These are phyloP conservation scores for Paramecium biaurelia DNA, from an alignment of 73 alveolate species.

Conservation along the genomic window DNA sequence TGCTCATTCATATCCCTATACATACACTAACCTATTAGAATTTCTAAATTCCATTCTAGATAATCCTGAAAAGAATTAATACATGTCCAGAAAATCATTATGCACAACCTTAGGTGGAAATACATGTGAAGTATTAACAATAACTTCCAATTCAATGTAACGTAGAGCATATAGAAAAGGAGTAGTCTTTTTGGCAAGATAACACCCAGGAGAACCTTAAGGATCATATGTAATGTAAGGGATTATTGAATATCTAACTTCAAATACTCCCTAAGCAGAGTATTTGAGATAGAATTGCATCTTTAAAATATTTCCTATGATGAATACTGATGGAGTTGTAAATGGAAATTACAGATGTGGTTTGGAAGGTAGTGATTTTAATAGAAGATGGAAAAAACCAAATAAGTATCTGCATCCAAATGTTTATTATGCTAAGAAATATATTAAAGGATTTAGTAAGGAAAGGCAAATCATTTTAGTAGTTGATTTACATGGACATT, in stretches of 20 bases:
- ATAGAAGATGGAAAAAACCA: conserved; percentile 78
- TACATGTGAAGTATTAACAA: conserved; percentile 79
- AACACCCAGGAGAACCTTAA: conserved; percentile 91
- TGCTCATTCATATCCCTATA: conserved; percentile 96
- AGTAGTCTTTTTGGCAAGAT: conserved; percentile 76
- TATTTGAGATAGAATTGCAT: conserved; percentile 78
- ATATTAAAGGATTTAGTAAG: conserved; percentile 80
- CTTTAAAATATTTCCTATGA: conserved; percentile 85
- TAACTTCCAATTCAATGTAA: conserved; percentile 72
- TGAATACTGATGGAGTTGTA: conserved; percentile 86
- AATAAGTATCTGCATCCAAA: conserved; percentile 84
- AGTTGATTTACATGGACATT: conserved; percentile 82
- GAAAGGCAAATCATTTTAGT: conserved; percentile 85
- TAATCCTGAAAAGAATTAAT: conserved; percentile 36
- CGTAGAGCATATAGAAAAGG: conserved; percentile 73
- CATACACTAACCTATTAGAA: conserved; percentile 82
- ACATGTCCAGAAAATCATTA: conserved; percentile 65
- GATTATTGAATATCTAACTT: conserved; percentile 78
- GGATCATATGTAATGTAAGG: conserved; percentile 90
- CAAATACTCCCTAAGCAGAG: conserved; percentile 79
- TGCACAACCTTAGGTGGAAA: conserved; percentile 89
- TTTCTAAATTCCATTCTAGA: not conserved
- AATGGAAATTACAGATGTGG: conserved; percentile 82
- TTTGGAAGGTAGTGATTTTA: conserved; percentile 79
- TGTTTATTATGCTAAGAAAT: conserved; percentile 81